Evolutionary conservation across 116 monocot species (phyloP), one percentile per base, ranked within the genome.

Genomic region (Zostera marina): DNA sequence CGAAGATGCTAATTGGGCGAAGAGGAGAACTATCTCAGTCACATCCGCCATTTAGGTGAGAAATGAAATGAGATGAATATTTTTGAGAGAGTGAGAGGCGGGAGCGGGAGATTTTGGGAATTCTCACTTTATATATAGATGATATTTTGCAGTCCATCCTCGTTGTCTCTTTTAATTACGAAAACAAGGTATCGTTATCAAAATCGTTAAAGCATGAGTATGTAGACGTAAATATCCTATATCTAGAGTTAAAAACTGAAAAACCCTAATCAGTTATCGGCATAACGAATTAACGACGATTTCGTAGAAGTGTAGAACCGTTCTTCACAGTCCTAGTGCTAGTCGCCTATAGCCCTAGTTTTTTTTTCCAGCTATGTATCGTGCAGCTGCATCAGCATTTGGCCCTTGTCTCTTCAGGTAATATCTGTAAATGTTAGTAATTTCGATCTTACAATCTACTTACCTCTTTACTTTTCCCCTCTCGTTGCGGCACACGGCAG

Each of bases 1-100:
- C 13, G 63, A 38, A 56, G 73, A 22, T 65, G 92, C 74, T 54
- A 87, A 72, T 57, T 73, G 59, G 42, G 76, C 54, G 58, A 92
- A 72, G 42, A 80, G 58, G 63, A 56, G 72, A 16, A 41, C 49
- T 32, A 80, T 53, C 23, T 78, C 81, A 2, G 45, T n/a, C 12
- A 9, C 61, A 13, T 61, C 25, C 11, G 59, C 22, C 59, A 59
- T n/a, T n/a, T n/a, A n/a, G n/a, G n/a, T n/a, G n/a, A n/a, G n/a
- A n/a, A n/a, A n/a, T 59, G 42, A 59, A 11, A 42, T 54, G 54
- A 26, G 54, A 54, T 0, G 0, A 5, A 32, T 3, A 5, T 32
- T 4, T 20, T 22, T 23, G 54, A 7, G 3, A 9, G 53, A 22
- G 22, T 7, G 53, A 4, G 53, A 10, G n/a, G n/a, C n/a, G n/a